Percentiles rank a stretch among this genome's conserved stretches.
phyloP scores from a whole-genome alignment of 176 grass and related monocot species.

The Eleusine indica region DNA sequence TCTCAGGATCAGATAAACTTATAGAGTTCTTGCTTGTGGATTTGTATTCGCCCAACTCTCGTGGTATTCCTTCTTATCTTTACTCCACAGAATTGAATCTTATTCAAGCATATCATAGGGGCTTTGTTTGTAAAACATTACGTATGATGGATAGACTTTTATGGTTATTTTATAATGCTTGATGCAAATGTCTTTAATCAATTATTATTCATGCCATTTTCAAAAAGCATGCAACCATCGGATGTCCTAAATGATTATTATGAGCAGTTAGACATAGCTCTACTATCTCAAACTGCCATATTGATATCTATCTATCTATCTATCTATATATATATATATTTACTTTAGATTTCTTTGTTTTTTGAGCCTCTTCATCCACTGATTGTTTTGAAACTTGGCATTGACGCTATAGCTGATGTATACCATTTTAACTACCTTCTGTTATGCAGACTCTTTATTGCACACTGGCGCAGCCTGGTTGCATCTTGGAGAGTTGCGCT shows the following conservation, averaged over 20 bases:
- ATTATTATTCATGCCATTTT: neutral
- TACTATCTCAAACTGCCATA: neutral
- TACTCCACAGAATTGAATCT: neutral
- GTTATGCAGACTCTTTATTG: slow-evolving; percentile 64
- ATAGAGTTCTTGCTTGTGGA: slow-evolving; percentile 72
- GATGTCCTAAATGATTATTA: neutral
- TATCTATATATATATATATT: neutral
- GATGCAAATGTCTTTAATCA: neutral
- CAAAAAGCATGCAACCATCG: neutral
- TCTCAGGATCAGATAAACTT: slow-evolving; percentile 58
- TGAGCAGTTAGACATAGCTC: neutral
- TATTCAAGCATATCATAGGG: neutral
- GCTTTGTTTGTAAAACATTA: neutral
- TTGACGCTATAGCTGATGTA: neutral
- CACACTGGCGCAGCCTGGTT: slow-evolving; percentile 90
- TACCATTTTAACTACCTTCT: slow-evolving; percentile 29
- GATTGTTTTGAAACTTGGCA: neutral
- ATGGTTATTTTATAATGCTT: neutral
- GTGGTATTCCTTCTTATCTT: slow-evolving; percentile 45
- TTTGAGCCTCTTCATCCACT: no score
- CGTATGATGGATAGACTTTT: slow-evolving; percentile 2
- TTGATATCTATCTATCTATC: neutral
- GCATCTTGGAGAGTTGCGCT: slow-evolving; percentile 80
- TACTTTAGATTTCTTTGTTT: neutral
- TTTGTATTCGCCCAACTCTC: slow-evolving; percentile 48